These are phyloP conservation scores for Chenopodium suecicum DNA, from an alignment of 148 eudicot genomes.

Conservation along the genomic window DNA sequence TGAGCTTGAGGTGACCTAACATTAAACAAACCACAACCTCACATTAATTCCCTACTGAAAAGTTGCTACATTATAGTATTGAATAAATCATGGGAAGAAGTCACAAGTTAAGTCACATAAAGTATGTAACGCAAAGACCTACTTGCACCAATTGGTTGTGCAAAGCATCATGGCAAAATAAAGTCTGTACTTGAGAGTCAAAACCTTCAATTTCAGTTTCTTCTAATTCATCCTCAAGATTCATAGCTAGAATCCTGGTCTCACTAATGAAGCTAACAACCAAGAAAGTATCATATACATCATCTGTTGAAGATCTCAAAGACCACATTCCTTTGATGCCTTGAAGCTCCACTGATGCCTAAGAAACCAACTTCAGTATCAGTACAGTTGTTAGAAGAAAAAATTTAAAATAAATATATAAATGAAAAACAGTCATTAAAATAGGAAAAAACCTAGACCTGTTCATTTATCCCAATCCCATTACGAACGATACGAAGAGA, in stretches of 20 bases:
- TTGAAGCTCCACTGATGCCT: constrained; percentile 99
- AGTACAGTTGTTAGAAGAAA: neutral
- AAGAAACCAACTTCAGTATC: constrained; percentile 12
- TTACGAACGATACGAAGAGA: constrained; percentile 95
- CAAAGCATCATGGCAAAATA: constrained; percentile 93
- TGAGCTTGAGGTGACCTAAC: constrained; percentile 84
- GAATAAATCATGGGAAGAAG: neutral
- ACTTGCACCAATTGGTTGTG: constrained; percentile 92
- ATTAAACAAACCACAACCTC: neutral
- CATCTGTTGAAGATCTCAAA: constrained; percentile 77
- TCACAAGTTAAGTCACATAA: neutral
- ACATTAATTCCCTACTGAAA: neutral
- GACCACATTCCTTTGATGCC: constrained; percentile 99
- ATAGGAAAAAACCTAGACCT: constrained; percentile 40
- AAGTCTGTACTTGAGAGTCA: constrained; percentile 80
- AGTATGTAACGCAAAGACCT: constrained; percentile 15
- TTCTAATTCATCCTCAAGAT: constrained; percentile 91
- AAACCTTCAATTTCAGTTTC: constrained; percentile 99
- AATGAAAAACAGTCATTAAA: neutral
- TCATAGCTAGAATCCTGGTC: constrained; percentile 96
- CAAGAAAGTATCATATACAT: constrained; percentile 86
- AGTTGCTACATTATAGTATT: neutral
- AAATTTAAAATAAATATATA: neutral
- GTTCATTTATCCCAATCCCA: constrained; percentile 97
- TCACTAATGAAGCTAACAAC: constrained; percentile 96